Evolutionary conservation across 2,329 filamentous ascomycete genomes (phyloP).

Genomic region (Atkinsonella hypoxylon): DNA sequence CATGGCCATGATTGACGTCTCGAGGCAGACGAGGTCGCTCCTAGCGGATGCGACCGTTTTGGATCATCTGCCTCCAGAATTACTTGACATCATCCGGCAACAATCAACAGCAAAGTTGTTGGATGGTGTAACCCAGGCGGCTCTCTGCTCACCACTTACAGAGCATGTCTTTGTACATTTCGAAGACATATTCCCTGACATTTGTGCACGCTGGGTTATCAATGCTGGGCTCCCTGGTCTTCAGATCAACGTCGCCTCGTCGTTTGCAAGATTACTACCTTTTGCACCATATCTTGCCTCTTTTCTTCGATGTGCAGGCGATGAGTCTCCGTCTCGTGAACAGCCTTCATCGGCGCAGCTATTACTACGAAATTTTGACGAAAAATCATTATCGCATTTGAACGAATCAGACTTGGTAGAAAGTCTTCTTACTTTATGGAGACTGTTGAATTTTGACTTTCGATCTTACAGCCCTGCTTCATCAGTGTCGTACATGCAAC

Average conservation of each 20-base stretch:
- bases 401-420: slow-evolving; percentile 16
- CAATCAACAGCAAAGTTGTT: slow-evolving; percentile 55
- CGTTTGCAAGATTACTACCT: slow-evolving; percentile 69
- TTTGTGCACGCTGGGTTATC: slow-evolving; percentile 68
- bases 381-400: slow-evolving; percentile 12
- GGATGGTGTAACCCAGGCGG: slow-evolving; percentile 55
- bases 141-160: slow-evolving; percentile 59
- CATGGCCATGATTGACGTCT: slow-evolving; percentile 47
- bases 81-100: slow-evolving; percentile 54
- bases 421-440: slow-evolving; percentile 45
- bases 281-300: slow-evolving; percentile 70
- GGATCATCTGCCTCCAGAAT: slow-evolving; percentile 54
- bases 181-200: slow-evolving; percentile 64
- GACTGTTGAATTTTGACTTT: slow-evolving; percentile 67
- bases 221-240: slow-evolving; percentile 26
- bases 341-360: slow-evolving; percentile 17
- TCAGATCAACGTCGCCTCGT: slow-evolving; percentile 43
- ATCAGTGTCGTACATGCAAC: slow-evolving; percentile 54
- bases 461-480: slow-evolving; percentile 53
- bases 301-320: slow-evolving; percentile 47
- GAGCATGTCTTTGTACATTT: slow-evolving; percentile 64
- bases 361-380: slow-evolving; percentile 18
- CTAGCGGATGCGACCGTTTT: slow-evolving; percentile 41
- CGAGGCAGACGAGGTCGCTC: slow-evolving; percentile 41
- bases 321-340: slow-evolving; percentile 1